Base-by-base conservation (phyloP, 2,329 filamentous ascomycete species). In the Pseudocercospora musae region DNA sequence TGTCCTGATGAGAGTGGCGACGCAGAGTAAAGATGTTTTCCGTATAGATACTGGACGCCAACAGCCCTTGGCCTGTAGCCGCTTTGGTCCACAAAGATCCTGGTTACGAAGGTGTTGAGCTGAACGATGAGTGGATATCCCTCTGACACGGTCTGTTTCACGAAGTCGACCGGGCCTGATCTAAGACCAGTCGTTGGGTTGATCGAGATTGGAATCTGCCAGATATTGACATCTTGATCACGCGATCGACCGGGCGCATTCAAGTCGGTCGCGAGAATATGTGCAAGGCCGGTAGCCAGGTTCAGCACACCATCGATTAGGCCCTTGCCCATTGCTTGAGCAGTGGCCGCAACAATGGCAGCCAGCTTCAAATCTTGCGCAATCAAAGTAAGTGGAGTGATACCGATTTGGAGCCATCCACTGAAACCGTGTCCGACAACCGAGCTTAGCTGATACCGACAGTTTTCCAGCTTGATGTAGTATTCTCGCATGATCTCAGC, bases 21-120 rank as follows among this genome's bases (percentile, higher is more conserved):
- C 2, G 76, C 76, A 21, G 71, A 68, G 63, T 78, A 78, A 4
- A 78, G 65, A 20, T 71, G 70, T 25, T 58, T 60, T 23, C 77
- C 77, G 13, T 77, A 73, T 55, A 76, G 72, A 64, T 76, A 79
- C 59, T 78, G 72, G 7, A 79, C 76, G 57, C 77, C 77, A 20
- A 70, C 75, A 1, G 77, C 77, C 63, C 81, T 79, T 2, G 78
- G 74, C 57, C 82, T 82, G 18, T 77, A 70, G n/a, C 82, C 61
- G 9, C 44, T 86, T 1, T 86, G 84, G 37, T 88, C 87, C 65
- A 87, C 88, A 31, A 79, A 77, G 72, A 91, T 75, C 72, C 86
- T 87, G 58, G 88, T 87, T 65, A 85, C 89, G 50, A 89, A 76
- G 44, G 81, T 85, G 74, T 89, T 88, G 3, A 81, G 77, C 48